Percentiles rank a stretch among this genome's conserved stretches.
Evolutionary conservation across 1,139 yeast genomes (phyloP).

Genomic region (Magnusiomyces tetraspermus): DNA sequence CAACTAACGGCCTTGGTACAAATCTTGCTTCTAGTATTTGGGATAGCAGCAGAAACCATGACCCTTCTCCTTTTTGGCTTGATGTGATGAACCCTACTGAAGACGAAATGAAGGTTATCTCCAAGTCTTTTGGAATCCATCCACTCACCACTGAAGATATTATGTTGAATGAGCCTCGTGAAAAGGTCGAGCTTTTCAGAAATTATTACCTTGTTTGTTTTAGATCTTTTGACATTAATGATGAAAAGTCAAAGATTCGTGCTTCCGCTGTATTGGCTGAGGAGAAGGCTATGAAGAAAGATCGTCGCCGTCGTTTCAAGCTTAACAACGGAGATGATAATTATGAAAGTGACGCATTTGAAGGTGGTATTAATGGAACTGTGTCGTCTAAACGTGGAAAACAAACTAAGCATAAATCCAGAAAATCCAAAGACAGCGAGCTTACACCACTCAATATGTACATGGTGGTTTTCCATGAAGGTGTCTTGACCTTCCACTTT

Average conservation of each 20-base stretch:
- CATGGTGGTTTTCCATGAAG: constrained; percentile 81
- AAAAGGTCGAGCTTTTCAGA: constrained; percentile 83
- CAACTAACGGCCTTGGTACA: neutral
- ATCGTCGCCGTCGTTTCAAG: neutral
- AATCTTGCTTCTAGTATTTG: neutral
- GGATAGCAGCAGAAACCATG: constrained; percentile 6
- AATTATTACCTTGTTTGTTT: constrained; percentile 89
- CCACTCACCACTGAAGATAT: constrained; percentile 96
- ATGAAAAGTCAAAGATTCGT: constrained; percentile 9
- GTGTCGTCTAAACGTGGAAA: neutral
- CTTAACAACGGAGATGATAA: neutral
- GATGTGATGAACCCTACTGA: constrained; percentile 91
- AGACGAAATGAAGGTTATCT: constrained; percentile 87
- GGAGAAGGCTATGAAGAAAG: constrained; percentile 5
- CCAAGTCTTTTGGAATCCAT: constrained; percentile 89
- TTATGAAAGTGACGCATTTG: neutral
- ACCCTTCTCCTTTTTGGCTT: constrained; percentile 66
- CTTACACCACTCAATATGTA: constrained; percentile 87
- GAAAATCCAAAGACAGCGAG: constrained; percentile 33
- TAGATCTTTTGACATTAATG: constrained; percentile 34
- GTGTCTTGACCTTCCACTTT: constrained; percentile 88
- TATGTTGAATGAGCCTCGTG: constrained; percentile 86
- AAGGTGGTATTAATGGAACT: neutral
- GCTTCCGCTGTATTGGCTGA: constrained; percentile 8
- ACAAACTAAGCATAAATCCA: constrained; percentile 1